Evolutionary conservation across 192 early-diverging fungal genomes (phyloP).

Genomic region (Entomortierella beljakovae): DNA sequence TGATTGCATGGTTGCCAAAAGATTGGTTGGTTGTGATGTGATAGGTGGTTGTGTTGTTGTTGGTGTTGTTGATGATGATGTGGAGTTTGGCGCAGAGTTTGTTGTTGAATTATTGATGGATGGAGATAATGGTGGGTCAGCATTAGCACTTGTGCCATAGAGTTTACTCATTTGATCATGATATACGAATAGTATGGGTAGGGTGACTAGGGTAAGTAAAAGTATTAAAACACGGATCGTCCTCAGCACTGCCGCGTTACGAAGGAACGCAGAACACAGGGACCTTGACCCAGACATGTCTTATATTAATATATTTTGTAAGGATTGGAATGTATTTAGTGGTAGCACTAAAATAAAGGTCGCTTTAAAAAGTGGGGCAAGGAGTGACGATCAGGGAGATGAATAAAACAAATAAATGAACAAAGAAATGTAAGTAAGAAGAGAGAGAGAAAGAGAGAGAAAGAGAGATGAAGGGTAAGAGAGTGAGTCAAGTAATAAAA

Average conservation of each 20-base stretch:
- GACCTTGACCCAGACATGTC: not conserved
- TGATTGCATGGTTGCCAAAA: conserved; percentile 3
- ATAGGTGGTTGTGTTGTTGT: not conserved
- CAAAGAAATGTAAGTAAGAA: not conserved
- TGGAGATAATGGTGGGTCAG: not conserved
- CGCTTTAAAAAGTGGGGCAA: not conserved
- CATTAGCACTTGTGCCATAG: conserved; percentile 1
- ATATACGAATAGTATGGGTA: conserved; percentile 7
- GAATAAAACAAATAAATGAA: not conserved
- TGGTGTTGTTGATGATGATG: not conserved
- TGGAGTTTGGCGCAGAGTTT: not conserved
- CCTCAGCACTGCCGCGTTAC: not conserved
- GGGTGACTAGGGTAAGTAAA: not conserved
- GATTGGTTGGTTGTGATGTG: not conserved
- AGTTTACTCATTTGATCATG: not conserved
- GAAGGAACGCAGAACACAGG: not conserved
- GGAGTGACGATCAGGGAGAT: not conserved
- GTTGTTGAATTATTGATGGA: not conserved
- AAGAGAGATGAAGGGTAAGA: not conserved
- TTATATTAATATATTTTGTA: not conserved
- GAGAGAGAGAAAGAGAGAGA: not conserved
- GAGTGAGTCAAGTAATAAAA: not conserved
- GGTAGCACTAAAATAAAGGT: not conserved
- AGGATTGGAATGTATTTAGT: not conserved
- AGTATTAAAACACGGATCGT: not conserved